phyloP scores from a whole-genome alignment of 2,329 filamentous ascomycete species.

The Blumeria graminis region DNA sequence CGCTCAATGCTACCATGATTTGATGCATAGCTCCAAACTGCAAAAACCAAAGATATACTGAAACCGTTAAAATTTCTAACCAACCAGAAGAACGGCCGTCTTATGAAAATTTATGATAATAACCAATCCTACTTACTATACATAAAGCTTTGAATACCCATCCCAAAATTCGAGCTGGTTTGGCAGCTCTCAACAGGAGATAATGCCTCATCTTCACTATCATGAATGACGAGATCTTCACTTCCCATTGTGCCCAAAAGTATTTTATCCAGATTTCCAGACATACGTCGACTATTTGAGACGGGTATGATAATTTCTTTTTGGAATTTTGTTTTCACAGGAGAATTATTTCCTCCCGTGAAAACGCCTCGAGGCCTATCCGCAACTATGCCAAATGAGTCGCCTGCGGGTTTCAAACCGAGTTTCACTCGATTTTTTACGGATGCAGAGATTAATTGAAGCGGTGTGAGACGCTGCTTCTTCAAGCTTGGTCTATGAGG shows the following conservation, averaged over 20 bases:
- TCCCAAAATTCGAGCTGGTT: too few species aligned
- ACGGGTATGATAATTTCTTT: conserved; percentile 12
- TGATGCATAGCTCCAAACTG: too few species aligned
- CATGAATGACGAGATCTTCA: conserved; percentile 25
- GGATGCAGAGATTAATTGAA: conserved; percentile 13
- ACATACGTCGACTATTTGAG: conserved; percentile 16
- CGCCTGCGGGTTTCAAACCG: conserved; percentile 12
- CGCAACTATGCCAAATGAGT: conserved; percentile 4
- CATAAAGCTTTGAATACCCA: too few species aligned
- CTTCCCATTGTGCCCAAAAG: conserved; percentile 18
- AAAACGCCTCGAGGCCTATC: conserved; percentile 4
- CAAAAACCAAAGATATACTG: too few species aligned
- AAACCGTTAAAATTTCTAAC: too few species aligned
- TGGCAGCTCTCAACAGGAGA: conserved; percentile 10
- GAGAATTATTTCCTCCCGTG: conserved; percentile 9
- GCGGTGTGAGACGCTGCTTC: conserved; percentile 9
- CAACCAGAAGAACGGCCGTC: too few species aligned
- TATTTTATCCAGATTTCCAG: conserved; percentile 8
- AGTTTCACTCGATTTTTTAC: conserved; percentile 9
- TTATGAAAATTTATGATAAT: too few species aligned
- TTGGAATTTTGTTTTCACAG: conserved; percentile 6
- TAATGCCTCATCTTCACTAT: conserved; percentile 19
- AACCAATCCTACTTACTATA: too few species aligned
- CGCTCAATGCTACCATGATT: too few species aligned
- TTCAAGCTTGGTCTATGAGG: neutral